Conservation (phyloP, 2,329 filamentous ascomycete genomes). For the Alternaria viburni region DNA sequence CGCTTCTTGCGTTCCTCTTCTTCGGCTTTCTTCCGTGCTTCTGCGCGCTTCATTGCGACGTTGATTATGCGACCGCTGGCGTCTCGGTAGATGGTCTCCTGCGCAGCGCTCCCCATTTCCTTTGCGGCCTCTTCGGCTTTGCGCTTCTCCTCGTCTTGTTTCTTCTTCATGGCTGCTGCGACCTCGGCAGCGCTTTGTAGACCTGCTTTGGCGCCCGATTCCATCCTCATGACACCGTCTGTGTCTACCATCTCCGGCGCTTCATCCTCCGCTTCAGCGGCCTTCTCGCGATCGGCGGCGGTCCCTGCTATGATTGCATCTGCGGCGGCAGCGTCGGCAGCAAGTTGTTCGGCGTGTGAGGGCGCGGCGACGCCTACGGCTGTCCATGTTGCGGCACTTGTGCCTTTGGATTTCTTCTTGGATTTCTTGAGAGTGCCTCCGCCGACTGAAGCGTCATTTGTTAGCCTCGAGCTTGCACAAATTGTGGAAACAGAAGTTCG, state of each 20-base stretch:
- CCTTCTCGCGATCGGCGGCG: constrained; percentile 65
- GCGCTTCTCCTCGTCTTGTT: constrained; percentile 67
- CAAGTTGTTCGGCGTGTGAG: constrained; percentile 63
- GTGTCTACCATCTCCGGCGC: constrained; percentile 47
- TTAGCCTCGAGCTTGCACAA: constrained; percentile 14
- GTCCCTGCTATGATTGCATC: constrained; percentile 79
- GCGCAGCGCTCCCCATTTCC: constrained; percentile 49
- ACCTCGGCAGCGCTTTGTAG: constrained; percentile 85
- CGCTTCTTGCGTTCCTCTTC: constrained; percentile 70
- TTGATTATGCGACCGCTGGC: constrained; percentile 95
- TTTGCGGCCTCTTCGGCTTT: constrained; percentile 51
- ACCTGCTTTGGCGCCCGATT: constrained; percentile 84
- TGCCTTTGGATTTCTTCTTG: constrained; percentile 67
- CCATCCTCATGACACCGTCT: constrained; percentile 68
- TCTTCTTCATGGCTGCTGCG: constrained; percentile 60
- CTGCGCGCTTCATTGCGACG: constrained; percentile 85
- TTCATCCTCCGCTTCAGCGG: constrained; percentile 55
- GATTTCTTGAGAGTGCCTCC: constrained; percentile 48
- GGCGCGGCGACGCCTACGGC: constrained; percentile 64
- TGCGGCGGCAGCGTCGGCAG: constrained; percentile 74
- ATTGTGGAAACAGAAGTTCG: constrained; percentile 25
- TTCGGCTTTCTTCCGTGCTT: constrained; percentile 79
- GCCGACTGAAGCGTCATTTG: constrained; percentile 37
- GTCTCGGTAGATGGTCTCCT: constrained; percentile 91
- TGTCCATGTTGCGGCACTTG: constrained; percentile 65